Conservation (phyloP, 148 eudicot species). For the Persicaria maculosa region DNA sequence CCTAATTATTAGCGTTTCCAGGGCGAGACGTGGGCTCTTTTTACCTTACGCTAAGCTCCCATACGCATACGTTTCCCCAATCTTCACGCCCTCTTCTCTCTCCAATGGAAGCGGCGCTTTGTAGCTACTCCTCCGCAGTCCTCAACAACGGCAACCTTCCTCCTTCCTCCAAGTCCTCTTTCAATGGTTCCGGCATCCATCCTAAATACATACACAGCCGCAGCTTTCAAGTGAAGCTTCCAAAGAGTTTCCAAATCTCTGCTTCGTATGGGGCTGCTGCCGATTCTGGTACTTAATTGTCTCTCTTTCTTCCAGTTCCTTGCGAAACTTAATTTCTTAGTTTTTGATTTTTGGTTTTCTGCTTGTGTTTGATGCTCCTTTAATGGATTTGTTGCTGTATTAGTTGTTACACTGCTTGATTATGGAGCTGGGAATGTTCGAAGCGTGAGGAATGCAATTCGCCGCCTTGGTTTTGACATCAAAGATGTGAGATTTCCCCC, state of each 20-base stretch:
- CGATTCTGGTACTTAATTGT: conserved; percentile 34
- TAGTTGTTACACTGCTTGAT: conserved; percentile 90
- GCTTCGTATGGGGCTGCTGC: conserved; percentile 30
- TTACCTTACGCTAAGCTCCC: not conserved
- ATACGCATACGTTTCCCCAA: not conserved
- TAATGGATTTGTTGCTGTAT: conserved; percentile 7
- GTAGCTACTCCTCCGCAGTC: conserved; percentile 4
- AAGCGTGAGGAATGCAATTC: conserved; percentile 82
- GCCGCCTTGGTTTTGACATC: conserved; percentile 58
- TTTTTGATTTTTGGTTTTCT: not conserved
- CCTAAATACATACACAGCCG: conserved; percentile 1
- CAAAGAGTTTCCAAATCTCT: conserved; percentile 29
- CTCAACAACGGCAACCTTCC: not conserved
- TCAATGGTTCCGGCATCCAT: not conserved
- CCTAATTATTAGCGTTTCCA: not conserved
- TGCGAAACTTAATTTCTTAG: not conserved
- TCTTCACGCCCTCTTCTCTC: not conserved
- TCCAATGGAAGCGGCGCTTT: conserved; percentile 14
- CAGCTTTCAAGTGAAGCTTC: conserved; percentile 23
- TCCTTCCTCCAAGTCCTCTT: conserved; percentile 14
- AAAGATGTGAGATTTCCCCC: conserved; percentile 43
- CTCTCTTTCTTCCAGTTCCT: not conserved
- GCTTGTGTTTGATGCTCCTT: not conserved
- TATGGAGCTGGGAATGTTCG: conserved; percentile 98
- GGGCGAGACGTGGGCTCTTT: not conserved